Conservation (phyloP, 1,139 yeast species). For the Suhomyces terraborum region DNA sequence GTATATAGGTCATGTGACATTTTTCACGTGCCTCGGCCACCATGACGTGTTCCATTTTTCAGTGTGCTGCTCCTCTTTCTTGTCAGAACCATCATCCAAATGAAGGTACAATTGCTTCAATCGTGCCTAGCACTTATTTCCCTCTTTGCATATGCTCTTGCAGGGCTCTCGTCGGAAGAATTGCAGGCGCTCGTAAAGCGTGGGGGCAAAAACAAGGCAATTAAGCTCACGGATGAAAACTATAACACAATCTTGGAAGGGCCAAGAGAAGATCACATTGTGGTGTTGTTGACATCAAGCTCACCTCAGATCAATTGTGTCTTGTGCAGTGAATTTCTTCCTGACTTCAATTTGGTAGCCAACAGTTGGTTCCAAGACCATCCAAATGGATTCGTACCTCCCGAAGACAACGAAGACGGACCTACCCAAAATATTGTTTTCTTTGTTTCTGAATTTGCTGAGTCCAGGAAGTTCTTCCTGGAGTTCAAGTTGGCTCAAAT, state of each 20-base stretch:
- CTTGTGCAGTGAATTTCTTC: constrained; percentile 71
- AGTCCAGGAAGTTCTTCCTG: constrained; percentile 56
- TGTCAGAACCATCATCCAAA: not conserved
- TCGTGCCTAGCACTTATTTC: constrained; percentile 16
- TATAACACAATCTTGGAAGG: constrained; percentile 62
- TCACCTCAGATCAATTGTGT: constrained; percentile 74
- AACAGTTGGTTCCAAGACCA: constrained; percentile 58
- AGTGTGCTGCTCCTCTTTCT: not conserved
- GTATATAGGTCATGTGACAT: not conserved
- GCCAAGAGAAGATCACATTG: constrained; percentile 68
- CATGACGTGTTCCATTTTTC: constrained; percentile 13
- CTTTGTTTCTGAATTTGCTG: constrained; percentile 70
- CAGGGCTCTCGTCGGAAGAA: constrained; percentile 34
- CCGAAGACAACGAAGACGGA: constrained; percentile 28
- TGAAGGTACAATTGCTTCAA: constrained; percentile 14
- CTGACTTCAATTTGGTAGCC: constrained; percentile 58
- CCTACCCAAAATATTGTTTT: constrained; percentile 54
- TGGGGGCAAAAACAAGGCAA: constrained; percentile 25
- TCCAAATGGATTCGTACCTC: constrained; percentile 40
- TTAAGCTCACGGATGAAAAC: constrained; percentile 58
- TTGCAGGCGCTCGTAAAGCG: constrained; percentile 25
- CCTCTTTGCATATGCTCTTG: constrained; percentile 18
- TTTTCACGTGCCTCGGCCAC: not conserved
- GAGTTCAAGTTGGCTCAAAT: constrained; percentile 65
- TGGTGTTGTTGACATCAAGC: constrained; percentile 72